Evolutionary conservation across 2,329 filamentous ascomycete species (phyloP), one percentile per base, ranked within the genome.

Genomic region (Laburnicola sp.): DNA sequence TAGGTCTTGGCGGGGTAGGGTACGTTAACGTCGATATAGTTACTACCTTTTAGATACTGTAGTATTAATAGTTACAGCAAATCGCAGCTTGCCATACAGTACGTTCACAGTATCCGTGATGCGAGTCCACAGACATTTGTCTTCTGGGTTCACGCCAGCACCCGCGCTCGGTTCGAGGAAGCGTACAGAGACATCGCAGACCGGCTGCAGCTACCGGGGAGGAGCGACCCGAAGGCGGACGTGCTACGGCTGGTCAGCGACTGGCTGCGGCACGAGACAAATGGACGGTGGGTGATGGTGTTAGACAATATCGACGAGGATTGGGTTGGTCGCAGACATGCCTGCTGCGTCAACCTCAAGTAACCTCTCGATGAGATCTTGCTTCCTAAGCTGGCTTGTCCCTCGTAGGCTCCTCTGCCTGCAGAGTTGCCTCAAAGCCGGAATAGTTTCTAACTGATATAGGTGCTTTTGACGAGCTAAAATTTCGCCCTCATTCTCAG

Each of bases 101-200:
- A 63, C 40, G 32, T 47, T 26, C 53, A 68, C 46, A 41, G 45
- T n/a, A 38, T 57, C 25, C 43, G 56, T 26, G 45, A 66, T 21
- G 26, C 39, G 10, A 55, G 51, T 16, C 60, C 60, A 9, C 23
- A 54, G 2, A 62, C 49, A 4, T 65, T 45, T 27, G 53, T 67
- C 3, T 63, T 71, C 50, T 72, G 66, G 66, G 45, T 71, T 3
- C 50, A 64, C 44, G 67, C 65, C 3, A 53, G 59, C 45, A 58
- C 46, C 39, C 23, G 36, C 26, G 51, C 58, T 2, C 50, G 59
- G 25, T 53, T 62, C 39, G 46, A 62, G 38, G 27, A 59, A 45
- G 49, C 38, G 16, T 57, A 53, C 34, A 4, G 48, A 44, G 48
- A 49, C 31, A 57, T 62, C 23, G 56, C 59, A 25, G 46, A 57